Evolutionary conservation across 2,329 filamentous ascomycete species (phyloP).

Genomic region (Fusarium sp.): DNA sequence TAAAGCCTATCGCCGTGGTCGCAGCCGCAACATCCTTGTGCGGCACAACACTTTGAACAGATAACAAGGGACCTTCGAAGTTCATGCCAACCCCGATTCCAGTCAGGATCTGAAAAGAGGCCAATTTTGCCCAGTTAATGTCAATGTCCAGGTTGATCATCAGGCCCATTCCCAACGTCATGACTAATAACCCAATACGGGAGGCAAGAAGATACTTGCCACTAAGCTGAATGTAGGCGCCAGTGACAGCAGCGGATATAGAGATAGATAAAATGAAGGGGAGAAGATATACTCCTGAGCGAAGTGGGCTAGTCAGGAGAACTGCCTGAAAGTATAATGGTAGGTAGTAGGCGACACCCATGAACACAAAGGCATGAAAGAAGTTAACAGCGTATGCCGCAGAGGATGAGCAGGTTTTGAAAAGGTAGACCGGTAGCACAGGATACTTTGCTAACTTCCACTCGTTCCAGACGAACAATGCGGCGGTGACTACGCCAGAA

Average conservation of each 20-base stretch:
- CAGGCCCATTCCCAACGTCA: slow-evolving; percentile 70
- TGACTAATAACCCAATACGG: slow-evolving; percentile 63
- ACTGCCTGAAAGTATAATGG: slow-evolving; percentile 81
- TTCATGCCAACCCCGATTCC: slow-evolving; percentile 73
- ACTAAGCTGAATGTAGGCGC: slow-evolving; percentile 62
- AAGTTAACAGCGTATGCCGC: slow-evolving; percentile 64
- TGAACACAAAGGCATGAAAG: slow-evolving; percentile 69
- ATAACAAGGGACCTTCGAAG: slow-evolving; percentile 72
- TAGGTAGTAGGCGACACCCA: slow-evolving; percentile 76
- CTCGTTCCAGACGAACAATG: slow-evolving; percentile 71
- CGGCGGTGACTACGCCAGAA: slow-evolving; percentile 65
- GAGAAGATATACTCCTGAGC: slow-evolving; percentile 72
- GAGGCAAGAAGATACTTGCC: slow-evolving; percentile 70
- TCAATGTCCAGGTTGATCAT: slow-evolving; percentile 67
- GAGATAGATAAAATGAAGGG: slow-evolving; percentile 68
- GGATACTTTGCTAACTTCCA: slow-evolving; percentile 73
- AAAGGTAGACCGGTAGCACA: slow-evolving; percentile 75
- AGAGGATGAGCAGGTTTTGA: slow-evolving; percentile 66
- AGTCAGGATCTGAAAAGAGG: slow-evolving; percentile 69
- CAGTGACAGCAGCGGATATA: slow-evolving; percentile 56
- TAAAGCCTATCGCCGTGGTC: slow-evolving; percentile 72
- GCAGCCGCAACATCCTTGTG: slow-evolving; percentile 72
- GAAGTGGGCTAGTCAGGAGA: slow-evolving; percentile 69
- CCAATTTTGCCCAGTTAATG: slow-evolving; percentile 60
- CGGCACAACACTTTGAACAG: slow-evolving; percentile 72